Base-by-base conservation (phyloP, 2,329 filamentous ascomycete species). In the Colletotrichum falcatum region DNA sequence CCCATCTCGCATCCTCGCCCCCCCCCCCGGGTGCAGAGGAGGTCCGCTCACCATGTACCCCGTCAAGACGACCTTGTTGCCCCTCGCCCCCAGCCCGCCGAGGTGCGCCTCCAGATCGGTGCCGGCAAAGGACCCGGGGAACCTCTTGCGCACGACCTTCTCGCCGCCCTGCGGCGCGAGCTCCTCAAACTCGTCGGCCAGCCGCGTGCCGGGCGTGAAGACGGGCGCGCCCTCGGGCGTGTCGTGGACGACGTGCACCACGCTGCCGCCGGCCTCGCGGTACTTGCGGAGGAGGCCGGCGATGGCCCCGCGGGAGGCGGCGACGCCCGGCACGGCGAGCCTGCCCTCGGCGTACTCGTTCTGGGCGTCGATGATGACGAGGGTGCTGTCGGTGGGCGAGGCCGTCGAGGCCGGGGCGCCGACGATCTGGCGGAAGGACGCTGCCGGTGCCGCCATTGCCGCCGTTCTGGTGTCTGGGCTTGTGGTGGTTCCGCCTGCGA, bases 281-380 rank as follows among this genome's bases (percentile, higher is more conserved):
- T 92, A 93, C 72, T 84, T 88, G 26, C 86, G 78, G 0, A 93
- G 82, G 0, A 93, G 81, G 0, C 79, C 75, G 0, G 84, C 81
- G 68, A 92, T 92, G 16, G 82, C 87, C 39, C 85, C 84, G 71
- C 89, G 86, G 6, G 87, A 88, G 5, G 81, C 72, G 0, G 81
- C 75, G 1, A 90, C 84, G 70, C 90, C 85, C 49, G 83, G 80
- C 42, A 89, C 87, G 28, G 85, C 83, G 0, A 92, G 84, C 5
- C 84, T 81, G 56, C 90, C 91, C 2, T 83, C 79, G 14, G 87
- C 86, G 73, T 90, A 92, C 79, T 93, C 91, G 76, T 92, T 92
- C 75, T 93, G 91, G 1, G 90, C 90, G 76, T 92, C 90, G 76
- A 92, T 89, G 78, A 92, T 91, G 74, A 92, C 79, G 54, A 92